These are phyloP conservation scores for Microcera coccophila DNA, from an alignment of 2,329 filamentous ascomycete genomes.

Conservation along the genomic window DNA sequence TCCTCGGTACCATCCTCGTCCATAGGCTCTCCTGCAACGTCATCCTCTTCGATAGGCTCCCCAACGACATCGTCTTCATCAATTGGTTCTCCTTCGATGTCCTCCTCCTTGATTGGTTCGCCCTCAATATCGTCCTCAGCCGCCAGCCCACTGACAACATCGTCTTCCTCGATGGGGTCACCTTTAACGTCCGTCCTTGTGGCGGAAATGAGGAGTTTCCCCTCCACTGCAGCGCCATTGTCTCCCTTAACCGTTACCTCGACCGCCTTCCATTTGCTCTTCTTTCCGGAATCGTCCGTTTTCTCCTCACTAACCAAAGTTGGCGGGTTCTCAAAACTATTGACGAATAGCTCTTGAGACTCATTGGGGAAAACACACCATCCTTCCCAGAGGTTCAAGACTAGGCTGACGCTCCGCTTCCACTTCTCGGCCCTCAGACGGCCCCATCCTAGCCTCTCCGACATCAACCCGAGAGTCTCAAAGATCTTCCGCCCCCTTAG, in stretches of 20 bases:
- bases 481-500: constrained; percentile 68
- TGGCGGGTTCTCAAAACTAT: constrained; percentile 69
- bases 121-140: constrained; percentile 49
- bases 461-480: constrained; percentile 68
- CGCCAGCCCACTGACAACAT: constrained; percentile 43
- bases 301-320: constrained; percentile 31
- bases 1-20: constrained; percentile 44
- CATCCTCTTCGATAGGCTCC: constrained; percentile 42
- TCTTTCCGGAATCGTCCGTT: constrained; percentile 29
- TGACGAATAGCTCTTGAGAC: constrained; percentile 66
- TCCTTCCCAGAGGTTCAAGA: constrained; percentile 68
- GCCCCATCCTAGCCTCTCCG: constrained; percentile 72
- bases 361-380: constrained; percentile 71
- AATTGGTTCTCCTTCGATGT: constrained; percentile 43
- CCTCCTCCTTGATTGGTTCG: constrained; percentile 44
- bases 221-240: constrained; percentile 2
- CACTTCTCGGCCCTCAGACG: constrained; percentile 78
- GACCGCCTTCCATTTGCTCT: constrained; percentile 49
- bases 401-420: constrained; percentile 68
- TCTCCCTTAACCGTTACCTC: constrained; percentile 32
- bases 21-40: constrained; percentile 38
- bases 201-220: constrained; percentile 20
- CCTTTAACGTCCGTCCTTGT: constrained; percentile 41
- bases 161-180: constrained; percentile 43
- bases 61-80: constrained; percentile 48